Evolutionary conservation across 2,329 filamentous ascomycete species (phyloP).

Genomic region (Microascus cirrosus): DNA sequence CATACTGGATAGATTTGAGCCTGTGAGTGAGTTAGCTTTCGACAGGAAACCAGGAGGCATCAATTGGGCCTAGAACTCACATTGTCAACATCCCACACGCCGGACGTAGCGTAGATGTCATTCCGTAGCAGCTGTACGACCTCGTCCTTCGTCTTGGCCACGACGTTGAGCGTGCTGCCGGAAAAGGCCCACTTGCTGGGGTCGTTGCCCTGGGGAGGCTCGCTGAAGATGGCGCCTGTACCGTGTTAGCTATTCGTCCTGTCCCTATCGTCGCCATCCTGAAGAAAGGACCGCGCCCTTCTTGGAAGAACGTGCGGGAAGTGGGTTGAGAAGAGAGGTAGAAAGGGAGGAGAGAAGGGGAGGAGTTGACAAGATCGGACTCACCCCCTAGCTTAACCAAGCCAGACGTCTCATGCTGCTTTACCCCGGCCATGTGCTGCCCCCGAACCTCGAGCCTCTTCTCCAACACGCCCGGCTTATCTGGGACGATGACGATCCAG

Average conservation of each 20-base stretch:
- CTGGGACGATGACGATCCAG: conserved; percentile 60
- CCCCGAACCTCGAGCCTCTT: conserved; percentile 51
- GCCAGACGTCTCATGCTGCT: conserved; percentile 39
- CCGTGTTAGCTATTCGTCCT: background rate
- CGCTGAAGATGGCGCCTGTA: conserved; percentile 55
- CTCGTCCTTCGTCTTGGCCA: conserved; percentile 59
- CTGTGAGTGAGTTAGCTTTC: conserved; percentile 13
- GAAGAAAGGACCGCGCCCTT: background rate
- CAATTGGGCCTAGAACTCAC: conserved; percentile 20
- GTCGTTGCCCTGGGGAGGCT: conserved; percentile 51
- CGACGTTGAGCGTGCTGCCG: conserved; percentile 59
- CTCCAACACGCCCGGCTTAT: conserved; percentile 46
- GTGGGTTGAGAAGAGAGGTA: background rate
- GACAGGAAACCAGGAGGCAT: background rate
- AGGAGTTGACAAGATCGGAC: conserved; percentile 10
- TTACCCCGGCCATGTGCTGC: conserved; percentile 48
- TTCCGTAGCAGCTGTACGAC: conserved; percentile 53
- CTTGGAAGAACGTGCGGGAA: background rate
- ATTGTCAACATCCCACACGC: conserved; percentile 74
- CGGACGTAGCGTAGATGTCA: conserved; percentile 61
- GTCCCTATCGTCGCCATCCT: background rate
- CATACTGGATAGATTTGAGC: conserved; percentile 37
- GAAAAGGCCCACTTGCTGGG: conserved; percentile 54
- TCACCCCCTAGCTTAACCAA: conserved; percentile 54
- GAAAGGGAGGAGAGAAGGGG: background rate